phyloP scores from a whole-genome alignment of 306 rosid genomes.

The Glycyrrhiza uralensis region DNA sequence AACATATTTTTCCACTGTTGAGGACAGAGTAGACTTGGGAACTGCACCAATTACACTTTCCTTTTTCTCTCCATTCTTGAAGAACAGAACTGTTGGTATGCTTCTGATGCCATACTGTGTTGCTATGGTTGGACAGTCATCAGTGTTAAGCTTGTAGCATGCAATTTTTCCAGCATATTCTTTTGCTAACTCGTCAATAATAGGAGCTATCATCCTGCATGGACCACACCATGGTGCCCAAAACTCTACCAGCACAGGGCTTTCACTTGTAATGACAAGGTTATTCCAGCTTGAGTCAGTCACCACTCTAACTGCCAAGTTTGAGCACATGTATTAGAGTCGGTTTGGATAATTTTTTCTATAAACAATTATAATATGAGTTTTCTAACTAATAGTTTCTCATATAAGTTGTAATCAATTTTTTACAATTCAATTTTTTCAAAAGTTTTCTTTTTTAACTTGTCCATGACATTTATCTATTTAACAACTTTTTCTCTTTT shows the following conservation, averaged over 20 bases:
- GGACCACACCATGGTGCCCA: conserved; percentile 99
- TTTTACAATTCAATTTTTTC: too few species aligned
- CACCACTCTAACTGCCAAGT: conserved; percentile 66
- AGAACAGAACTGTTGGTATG: conserved; percentile 90
- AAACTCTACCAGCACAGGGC: conserved; percentile 84
- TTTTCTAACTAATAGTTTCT: too few species aligned
- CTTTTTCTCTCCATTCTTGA: conserved; percentile 84
- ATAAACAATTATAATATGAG: too few species aligned
- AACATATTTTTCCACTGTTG: conserved; percentile 63
- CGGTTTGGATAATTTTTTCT: too few species aligned
- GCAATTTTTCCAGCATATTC: conserved; percentile 72
- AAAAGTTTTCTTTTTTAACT: too few species aligned
- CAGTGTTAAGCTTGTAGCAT: conserved; percentile 82
- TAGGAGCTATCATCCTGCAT: conserved; percentile 79
- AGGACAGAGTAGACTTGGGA: conserved; percentile 75
- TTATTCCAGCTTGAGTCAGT: conserved; percentile 72
- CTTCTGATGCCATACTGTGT: conserved; percentile 85
- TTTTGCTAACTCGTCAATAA: conserved; percentile 72
- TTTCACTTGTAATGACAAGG: conserved; percentile 61
- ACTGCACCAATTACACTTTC: conserved; percentile 90
- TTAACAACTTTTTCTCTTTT: too few species aligned
- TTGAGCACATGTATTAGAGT: neutral
- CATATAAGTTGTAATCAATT: too few species aligned
- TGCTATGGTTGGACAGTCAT: conserved; percentile 67
- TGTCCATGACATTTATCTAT: too few species aligned